Base-by-base conservation (phyloP, 2,329 filamentous ascomycete species). In the Nigrospora osmanthi region DNA sequence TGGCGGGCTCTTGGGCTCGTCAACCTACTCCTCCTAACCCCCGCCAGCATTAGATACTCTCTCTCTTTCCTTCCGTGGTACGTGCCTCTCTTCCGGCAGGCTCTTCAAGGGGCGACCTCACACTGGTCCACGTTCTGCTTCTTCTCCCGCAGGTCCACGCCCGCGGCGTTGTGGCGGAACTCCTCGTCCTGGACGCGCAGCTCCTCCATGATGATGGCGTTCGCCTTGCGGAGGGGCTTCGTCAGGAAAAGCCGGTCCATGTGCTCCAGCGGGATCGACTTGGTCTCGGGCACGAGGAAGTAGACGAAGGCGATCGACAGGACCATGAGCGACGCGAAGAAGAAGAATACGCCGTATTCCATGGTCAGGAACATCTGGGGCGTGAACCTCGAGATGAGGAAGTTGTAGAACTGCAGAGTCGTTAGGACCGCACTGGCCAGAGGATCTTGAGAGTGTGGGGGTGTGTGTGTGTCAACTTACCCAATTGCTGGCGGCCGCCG, bases 401-500 rank as follows among this genome's bases (percentile, higher is more conserved):
- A 86, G 61, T 86, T 87, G 69, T 70, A 83, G 55, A 83, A 73
- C 84, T 42, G 2, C 11, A 11, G 6, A 14, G 11, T n/a, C 4
- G 40, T 42, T 17, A 42, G 40, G 14, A 17, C n/a, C 13, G 15
- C 10, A 15, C 19, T 10, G 19, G n/a, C 5, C 17, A 16, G 13
- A 19, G 2, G 6, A 16, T 14, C 34, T 0, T 2, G 3, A 11
- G 11, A 14, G 11, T 11, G 38, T 14, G 3, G n/a, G n/a, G n/a
- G n/a, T n/a, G n/a, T n/a, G n/a, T n/a, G n/a, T n/a, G n/a, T n/a
- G n/a, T n/a, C n/a, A 12, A 16, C 40, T 11, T 42, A 42, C 40
- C 40, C 84, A 88, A 62, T 88, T 87, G 63, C 77, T 83, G 3
- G 79, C 79, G 0, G 83, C 78, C 1, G 85, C 85, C 34, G 75